A percentile compares a stretch with the other conserved stretches of the same genome.
phyloP scores from a whole-genome alignment of 345 rosid species.

The Citrus mangshanensis region DNA sequence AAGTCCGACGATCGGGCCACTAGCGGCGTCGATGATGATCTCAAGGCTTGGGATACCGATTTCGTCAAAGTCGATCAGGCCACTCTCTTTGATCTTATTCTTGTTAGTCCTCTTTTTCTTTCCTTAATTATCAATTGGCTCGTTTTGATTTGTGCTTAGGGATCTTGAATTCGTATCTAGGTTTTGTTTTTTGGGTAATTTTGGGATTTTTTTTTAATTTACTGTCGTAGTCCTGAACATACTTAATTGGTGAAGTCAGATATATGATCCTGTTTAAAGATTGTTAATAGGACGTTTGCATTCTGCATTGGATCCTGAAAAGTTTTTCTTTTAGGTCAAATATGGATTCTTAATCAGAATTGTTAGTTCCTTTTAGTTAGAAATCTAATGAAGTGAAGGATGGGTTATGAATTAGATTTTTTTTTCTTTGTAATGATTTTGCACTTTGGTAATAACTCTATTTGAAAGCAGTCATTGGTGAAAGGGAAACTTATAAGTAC shows the following conservation, averaged over 20 bases:
- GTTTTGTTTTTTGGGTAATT: background rate
- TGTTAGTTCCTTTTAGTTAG: too few species aligned
- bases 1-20: conserved; percentile 28
- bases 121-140: background rate
- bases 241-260: background rate
- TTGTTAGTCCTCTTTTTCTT: conserved; percentile 29
- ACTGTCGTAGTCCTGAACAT: background rate
- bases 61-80: conserved; percentile 62
- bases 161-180: background rate
- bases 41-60: conserved; percentile 54
- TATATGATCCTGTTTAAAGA: background rate
- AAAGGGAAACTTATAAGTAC: background rate
- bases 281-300: background rate
- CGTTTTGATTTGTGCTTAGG: background rate
- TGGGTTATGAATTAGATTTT: background rate
- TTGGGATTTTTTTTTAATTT: background rate
- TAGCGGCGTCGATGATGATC: conserved; percentile 26
- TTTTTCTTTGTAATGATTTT: background rate
- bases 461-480: background rate
- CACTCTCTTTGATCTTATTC: conserved; percentile 60
- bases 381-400: background rate
- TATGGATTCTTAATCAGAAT: background rate
- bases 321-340: background rate
- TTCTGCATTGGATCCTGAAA: background rate
- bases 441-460: background rate